These are phyloP conservation scores for Lepiota brunneoincarnata DNA, from an alignment of 768 basidiomycete species.

Conservation along the genomic window DNA sequence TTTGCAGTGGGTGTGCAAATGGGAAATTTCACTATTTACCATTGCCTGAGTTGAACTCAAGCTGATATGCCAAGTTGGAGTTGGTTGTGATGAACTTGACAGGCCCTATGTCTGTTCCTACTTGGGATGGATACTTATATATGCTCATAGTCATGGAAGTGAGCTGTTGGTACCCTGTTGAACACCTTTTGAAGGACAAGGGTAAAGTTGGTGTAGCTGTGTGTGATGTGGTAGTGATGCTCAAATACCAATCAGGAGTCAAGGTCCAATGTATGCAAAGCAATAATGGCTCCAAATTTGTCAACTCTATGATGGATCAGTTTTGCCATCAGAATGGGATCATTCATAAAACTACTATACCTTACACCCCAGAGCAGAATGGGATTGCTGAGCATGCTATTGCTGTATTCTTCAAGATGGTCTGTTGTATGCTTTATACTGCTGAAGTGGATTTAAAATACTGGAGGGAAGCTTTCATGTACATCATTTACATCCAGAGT, in stretches of 20 bases:
- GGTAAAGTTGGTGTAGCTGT: slow-evolving; percentile 24
- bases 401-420: slow-evolving; percentile 28
- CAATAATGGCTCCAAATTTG: slow-evolving; percentile 31
- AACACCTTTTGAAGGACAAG: too few relatives aligned
- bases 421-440: slow-evolving; percentile 27
- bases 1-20: too few relatives aligned
- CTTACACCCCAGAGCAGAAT: slow-evolving; percentile 36
- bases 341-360: slow-evolving; percentile 26
- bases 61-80: slow-evolving; percentile 14
- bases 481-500: slow-evolving; percentile 23
- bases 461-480: slow-evolving; percentile 16
- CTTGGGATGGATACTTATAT: slow-evolving; percentile 24
- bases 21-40: slow-evolving; percentile 23
- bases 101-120: too few relatives aligned
- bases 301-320: slow-evolving; percentile 19
- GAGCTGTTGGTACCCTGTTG: slow-evolving; percentile 18
- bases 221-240: slow-evolving; percentile 17
- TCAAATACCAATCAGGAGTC: slow-evolving; percentile 17
- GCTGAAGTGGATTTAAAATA: too few relatives aligned
- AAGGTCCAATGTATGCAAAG: slow-evolving; percentile 14
- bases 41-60: slow-evolving; percentile 21
- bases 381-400: slow-evolving; percentile 38
- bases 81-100: slow-evolving; percentile 22
- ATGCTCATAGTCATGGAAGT: slow-evolving; percentile 29
- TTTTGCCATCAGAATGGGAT: slow-evolving; percentile 26